Percentiles rank a stretch among this genome's conserved stretches.
Evolutionary conservation across 192 early-diverging fungal genomes (phyloP).

Genomic region (Neocallimastix lanati): DNA sequence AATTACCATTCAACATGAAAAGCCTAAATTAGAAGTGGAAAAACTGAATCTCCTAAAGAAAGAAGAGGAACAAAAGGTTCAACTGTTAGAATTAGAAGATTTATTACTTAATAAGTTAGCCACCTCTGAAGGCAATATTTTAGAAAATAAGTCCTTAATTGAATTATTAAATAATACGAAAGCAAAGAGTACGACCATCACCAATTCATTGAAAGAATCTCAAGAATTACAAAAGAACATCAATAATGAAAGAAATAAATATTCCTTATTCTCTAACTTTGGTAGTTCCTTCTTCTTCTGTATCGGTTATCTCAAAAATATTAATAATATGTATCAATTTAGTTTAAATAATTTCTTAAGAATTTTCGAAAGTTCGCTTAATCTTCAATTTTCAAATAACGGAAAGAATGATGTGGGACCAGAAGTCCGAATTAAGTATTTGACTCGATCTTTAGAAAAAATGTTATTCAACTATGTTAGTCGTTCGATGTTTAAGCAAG

Average conservation of each 20-base stretch:
- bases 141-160: conserved; percentile 33
- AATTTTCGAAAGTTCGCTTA: conserved; percentile 21
- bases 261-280: conserved; percentile 19
- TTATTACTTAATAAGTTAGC: conserved; percentile 28
- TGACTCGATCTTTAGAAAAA: conserved; percentile 22
- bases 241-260: conserved; percentile 31
- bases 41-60: conserved; percentile 24
- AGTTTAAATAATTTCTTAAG: conserved; percentile 20
- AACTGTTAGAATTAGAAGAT: conserved; percentile 28
- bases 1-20: conserved; percentile 31
- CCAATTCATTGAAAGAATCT: conserved; percentile 23
- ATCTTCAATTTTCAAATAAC: conserved; percentile 13
- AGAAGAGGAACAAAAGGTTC: conserved; percentile 31
- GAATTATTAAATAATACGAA: conserved; percentile 30
- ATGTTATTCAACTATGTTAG: conserved; percentile 1
- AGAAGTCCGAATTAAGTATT: conserved; percentile 20
- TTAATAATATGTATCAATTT: conserved; percentile 41
- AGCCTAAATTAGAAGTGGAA: conserved; percentile 28
- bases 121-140: conserved; percentile 33
- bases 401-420: background rate
- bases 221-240: conserved; percentile 20
- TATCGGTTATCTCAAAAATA: conserved; percentile 19
- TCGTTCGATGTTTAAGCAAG: conserved; percentile 29
- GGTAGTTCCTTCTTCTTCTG: conserved; percentile 28
- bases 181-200: conserved; percentile 27